A percentile compares a stretch with the other conserved stretches of the same genome.
These are phyloP conservation scores for Phaffomyces antillensis DNA, from an alignment of 805 yeast species.

Conservation along the genomic window DNA sequence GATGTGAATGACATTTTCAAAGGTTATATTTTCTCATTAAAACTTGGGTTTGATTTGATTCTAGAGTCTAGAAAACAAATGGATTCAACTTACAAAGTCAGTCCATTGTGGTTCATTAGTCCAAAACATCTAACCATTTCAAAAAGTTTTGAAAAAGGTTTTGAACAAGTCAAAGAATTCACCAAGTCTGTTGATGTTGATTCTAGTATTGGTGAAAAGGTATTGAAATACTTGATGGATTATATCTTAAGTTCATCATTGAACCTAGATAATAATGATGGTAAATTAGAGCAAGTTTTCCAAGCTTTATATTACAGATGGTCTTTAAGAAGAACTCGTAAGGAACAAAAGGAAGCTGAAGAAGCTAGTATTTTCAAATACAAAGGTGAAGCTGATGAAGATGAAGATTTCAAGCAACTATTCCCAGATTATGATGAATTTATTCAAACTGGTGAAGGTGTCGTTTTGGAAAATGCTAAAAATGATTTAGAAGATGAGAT, in stretches of 20 bases:
- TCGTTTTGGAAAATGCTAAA: slow-evolving; percentile 13
- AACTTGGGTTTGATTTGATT: slow-evolving; percentile 62
- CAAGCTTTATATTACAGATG: slow-evolving; percentile 70
- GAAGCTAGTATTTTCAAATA: slow-evolving; percentile 61
- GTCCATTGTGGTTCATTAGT: slow-evolving; percentile 45
- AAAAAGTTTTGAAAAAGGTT: slow-evolving; percentile 24
- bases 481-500: slow-evolving; percentile 40
- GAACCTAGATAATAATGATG: slow-evolving; percentile 15
- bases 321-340: slow-evolving; percentile 64
- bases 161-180: slow-evolving; percentile 28
- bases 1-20: slow-evolving; percentile 72
- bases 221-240: slow-evolving; percentile 42
- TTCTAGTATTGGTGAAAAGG: slow-evolving; percentile 40
- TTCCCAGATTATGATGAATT: slow-evolving; percentile 86
- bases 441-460: slow-evolving; percentile 30
- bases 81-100: slow-evolving; percentile 15
- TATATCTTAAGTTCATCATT: slow-evolving; percentile 14
- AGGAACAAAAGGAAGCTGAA: slow-evolving; percentile 55
- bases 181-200: slow-evolving; percentile 38
- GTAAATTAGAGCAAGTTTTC: slow-evolving; percentile 39
- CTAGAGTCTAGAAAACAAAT: slow-evolving; percentile 21
- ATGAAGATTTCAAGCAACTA: slow-evolving; percentile 68
- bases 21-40: slow-evolving; percentile 59
- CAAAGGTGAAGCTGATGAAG: slow-evolving; percentile 59
- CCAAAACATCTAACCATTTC: slow-evolving; percentile 30